These are phyloP conservation scores for Paspalum notatum DNA, from an alignment of 176 grass and related monocot species.

Conservation along the genomic window DNA sequence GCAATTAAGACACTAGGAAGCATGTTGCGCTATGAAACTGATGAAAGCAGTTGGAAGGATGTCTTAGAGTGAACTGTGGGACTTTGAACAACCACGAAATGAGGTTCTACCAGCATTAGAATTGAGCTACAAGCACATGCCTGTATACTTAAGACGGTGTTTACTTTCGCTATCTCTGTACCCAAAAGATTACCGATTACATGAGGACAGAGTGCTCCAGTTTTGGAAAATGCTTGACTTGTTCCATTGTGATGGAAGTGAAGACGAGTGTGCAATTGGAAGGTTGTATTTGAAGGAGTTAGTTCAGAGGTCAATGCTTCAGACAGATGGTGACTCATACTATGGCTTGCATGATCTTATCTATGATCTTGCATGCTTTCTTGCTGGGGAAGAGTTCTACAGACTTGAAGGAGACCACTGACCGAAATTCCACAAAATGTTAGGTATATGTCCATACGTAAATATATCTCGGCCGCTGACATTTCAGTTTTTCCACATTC, in stretches of 20 bases:
- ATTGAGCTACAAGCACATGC: constrained; percentile 45
- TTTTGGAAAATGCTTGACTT: constrained; percentile 45
- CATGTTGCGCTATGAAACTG: constrained; percentile 30
- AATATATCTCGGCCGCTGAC: not conserved
- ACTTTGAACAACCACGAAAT: not conserved
- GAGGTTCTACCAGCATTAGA: constrained; percentile 35
- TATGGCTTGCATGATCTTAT: too few species aligned
- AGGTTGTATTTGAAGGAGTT: constrained; percentile 33
- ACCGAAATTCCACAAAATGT: not conserved
- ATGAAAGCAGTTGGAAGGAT: constrained; percentile 29
- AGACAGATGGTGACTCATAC: too few species aligned
- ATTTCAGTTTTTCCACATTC: not conserved
- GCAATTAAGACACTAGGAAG: constrained; percentile 40
- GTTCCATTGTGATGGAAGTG: not conserved
- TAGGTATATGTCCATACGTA: not conserved
- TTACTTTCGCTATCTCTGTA: constrained; percentile 31
- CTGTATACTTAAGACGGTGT: constrained; percentile 25
- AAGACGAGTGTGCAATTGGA: not conserved
- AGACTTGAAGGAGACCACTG: not conserved
- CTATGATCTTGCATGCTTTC: not conserved
- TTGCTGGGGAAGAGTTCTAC: constrained; percentile 1
- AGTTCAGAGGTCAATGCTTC: not conserved
- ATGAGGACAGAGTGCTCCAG: not conserved
- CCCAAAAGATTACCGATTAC: constrained; percentile 27
- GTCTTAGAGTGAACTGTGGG: constrained; percentile 46